Base-by-base conservation (phyloP, 371 early-diverging fungal genomes). In the Rhizomucor miehei region DNA sequence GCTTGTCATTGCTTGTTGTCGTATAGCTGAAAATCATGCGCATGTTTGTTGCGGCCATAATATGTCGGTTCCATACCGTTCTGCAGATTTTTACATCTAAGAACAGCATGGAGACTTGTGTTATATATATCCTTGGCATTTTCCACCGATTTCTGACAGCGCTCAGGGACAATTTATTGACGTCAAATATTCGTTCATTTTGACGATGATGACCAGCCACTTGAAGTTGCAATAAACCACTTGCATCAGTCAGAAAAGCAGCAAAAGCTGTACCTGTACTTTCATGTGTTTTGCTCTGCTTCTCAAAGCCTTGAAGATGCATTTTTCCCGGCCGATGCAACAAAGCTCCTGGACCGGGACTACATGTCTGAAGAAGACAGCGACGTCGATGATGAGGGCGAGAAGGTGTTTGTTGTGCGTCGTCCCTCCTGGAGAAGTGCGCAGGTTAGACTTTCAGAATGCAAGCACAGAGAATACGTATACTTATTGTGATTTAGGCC, bases 121-220 rank as follows among this genome's bases (percentile, higher is more conserved):
- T 14, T 14, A 38, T 38, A 9, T 14, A 10, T 38, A 10, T 38
- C 38, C 38, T 38, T 38, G 9, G 9, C 14, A 14, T 38, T 38
- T 9, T 9, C 9, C 9, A 38, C 38, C 9, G 10, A 10, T 38
- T 14, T 9, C 10, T 10, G 10, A 10, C 14, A 34, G 14, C 29
- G n/a, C n/a, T n/a, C n/a, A n/a, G n/a, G n/a, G n/a, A n/a, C n/a
- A n/a, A n/a, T n/a, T n/a, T n/a, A n/a, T n/a, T n/a, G n/a, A n/a
- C n/a, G n/a, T n/a, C n/a, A n/a, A n/a, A n/a, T n/a, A 48, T 48
- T 48, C 48, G 48, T 48, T 34, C 6, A 48, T 23, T 34, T 24
- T 20, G n/a, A 48, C 14, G 16, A 48, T 16, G 36, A 4, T 24
- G 20, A 12, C 35, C 36, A 34, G 37, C 24, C 1, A n/a, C n/a